Conservation (phyloP, 495 filamentous ascomycete species). For the Usnea hakonensis region DNA sequence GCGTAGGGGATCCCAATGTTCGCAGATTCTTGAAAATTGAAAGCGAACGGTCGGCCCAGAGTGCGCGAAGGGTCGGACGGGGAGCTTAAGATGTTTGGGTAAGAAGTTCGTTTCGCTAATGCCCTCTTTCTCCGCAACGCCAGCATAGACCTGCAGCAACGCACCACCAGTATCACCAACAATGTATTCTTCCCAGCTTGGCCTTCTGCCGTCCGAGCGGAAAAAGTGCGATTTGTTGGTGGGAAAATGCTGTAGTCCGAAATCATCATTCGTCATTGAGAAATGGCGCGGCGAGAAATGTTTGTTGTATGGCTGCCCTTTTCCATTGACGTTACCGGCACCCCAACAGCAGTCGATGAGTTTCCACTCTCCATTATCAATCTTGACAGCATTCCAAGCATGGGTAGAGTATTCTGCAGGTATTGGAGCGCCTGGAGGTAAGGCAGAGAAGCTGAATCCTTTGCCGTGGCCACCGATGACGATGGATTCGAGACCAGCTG, state of each 20-base stretch:
- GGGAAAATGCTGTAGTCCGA: slow-evolving; percentile 76
- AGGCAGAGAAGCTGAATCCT: slow-evolving; percentile 60
- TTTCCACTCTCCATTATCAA: slow-evolving; percentile 85
- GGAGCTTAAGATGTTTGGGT: slow-evolving; percentile 51
- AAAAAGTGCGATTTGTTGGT: slow-evolving; percentile 58
- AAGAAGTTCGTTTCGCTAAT: slow-evolving; percentile 54
- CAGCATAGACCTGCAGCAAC: slow-evolving; percentile 45
- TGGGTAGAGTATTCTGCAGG: slow-evolving; percentile 58
- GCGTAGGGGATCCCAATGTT: slow-evolving; percentile 64
- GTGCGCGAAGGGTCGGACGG: slow-evolving; percentile 39
- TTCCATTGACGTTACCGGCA: slow-evolving; percentile 53
- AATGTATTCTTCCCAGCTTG: slow-evolving; percentile 73
- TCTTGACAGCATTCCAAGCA: slow-evolving; percentile 88
- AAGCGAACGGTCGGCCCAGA: slow-evolving; percentile 53
- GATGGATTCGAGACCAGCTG: slow-evolving; percentile 63
- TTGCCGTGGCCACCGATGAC: slow-evolving; percentile 79
- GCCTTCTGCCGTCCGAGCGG: slow-evolving; percentile 48
- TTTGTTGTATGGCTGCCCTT: slow-evolving; percentile 51
- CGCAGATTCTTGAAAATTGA: slow-evolving; percentile 65
- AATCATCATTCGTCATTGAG: slow-evolving; percentile 71
- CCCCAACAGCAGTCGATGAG: slow-evolving; percentile 91
- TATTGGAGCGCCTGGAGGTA: slow-evolving; percentile 45
- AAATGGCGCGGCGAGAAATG: slow-evolving; percentile 65
- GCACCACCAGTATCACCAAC: slow-evolving; percentile 40
- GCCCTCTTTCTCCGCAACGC: slow-evolving; percentile 49